Percentiles rank a stretch among this genome's conserved stretches.
These are phyloP conservation scores for Coemansia sp. DNA, from an alignment of 371 early-diverging fungal genomes.

Conservation along the genomic window DNA sequence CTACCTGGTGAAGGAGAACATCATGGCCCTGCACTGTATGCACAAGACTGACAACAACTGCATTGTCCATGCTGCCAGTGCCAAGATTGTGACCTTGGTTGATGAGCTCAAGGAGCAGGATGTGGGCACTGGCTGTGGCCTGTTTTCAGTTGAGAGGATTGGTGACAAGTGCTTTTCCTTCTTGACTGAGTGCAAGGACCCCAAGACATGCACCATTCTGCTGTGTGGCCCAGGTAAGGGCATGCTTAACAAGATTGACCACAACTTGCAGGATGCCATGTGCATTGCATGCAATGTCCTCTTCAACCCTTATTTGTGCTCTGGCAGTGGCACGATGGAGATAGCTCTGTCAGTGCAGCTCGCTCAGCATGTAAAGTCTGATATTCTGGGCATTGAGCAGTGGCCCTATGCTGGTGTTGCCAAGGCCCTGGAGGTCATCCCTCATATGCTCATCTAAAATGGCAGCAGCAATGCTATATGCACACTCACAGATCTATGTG, in stretches of 20 bases:
- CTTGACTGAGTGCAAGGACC: slow-evolving; percentile 92
- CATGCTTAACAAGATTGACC: slow-evolving; percentile 98
- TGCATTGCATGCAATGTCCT: slow-evolving; percentile 98
- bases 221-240: slow-evolving; percentile 99
- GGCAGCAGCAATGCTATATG: slow-evolving; percentile 98
- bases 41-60: slow-evolving; percentile 99
- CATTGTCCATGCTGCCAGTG: slow-evolving; percentile 98
- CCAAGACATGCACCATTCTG: slow-evolving; percentile 99
- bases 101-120: slow-evolving; percentile 96
- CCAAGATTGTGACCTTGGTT: slow-evolving; percentile 95
- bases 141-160: slow-evolving; percentile 97
- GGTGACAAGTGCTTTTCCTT: slow-evolving; percentile 99
- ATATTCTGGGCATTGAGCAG: slow-evolving; percentile 87
- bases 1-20: slow-evolving; percentile 95
- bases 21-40: slow-evolving; percentile 98
- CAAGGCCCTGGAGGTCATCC: slow-evolving; percentile 98
- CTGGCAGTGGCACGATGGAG: slow-evolving; percentile 99
- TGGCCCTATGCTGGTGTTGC: slow-evolving; percentile 96
- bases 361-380: slow-evolving; percentile 83
- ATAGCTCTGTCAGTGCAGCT: slow-evolving; percentile 94
- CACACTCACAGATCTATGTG: slow-evolving; percentile 89
- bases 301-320: slow-evolving; percentile 89
- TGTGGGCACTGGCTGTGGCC: slow-evolving; percentile 94
- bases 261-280: slow-evolving; percentile 99
- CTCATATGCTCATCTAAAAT: slow-evolving; percentile 97